A percentile compares a stretch with the other conserved stretches of the same genome.
These are phyloP conservation scores for Dalbergia cochinchinensis DNA, from an alignment of 306 rosid genomes.

Conservation along the genomic window DNA sequence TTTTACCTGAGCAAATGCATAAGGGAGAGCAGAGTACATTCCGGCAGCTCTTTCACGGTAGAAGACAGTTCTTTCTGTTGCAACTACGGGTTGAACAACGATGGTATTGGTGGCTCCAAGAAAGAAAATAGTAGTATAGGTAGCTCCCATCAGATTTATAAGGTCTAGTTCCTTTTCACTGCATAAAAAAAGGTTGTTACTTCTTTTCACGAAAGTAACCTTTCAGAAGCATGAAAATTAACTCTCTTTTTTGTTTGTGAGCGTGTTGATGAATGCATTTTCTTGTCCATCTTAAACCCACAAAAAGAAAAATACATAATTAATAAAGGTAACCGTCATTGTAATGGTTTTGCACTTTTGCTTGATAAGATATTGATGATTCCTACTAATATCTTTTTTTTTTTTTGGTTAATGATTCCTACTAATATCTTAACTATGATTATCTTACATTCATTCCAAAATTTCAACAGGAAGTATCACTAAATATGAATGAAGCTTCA, in stretches of 20 bases:
- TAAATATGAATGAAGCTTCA: neutral
- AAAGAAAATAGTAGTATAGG: slow-evolving; percentile 54
- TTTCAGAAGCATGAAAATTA: neutral
- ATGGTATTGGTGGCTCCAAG: slow-evolving; percentile 56
- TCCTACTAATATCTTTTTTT: neutral
- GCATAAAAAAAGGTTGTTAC: slow-evolving; percentile 2
- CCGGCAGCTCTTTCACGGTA: slow-evolving; percentile 70
- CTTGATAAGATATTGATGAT: slow-evolving; percentile 1
- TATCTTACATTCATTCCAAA: neutral
- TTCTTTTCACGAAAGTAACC: neutral
- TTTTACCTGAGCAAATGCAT: slow-evolving; percentile 69
- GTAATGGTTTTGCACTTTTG: neutral
- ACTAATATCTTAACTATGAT: neutral
- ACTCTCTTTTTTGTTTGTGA: neutral
- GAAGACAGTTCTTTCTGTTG: slow-evolving; percentile 62
- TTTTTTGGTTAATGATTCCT: too few relatives aligned
- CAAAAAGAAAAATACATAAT: neutral
- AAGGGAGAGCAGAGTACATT: slow-evolving; percentile 65
- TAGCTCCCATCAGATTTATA: slow-evolving; percentile 57
- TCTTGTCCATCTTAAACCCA: neutral
- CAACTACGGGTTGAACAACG: slow-evolving; percentile 58
- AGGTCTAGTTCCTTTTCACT: slow-evolving; percentile 61
- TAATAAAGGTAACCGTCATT: neutral
- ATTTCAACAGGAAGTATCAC: slow-evolving; percentile 6
- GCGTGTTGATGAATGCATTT: neutral